A percentile compares a stretch with the other conserved stretches of the same genome.
Evolutionary conservation across 176 grass and related monocot genomes (phyloP).

Genomic region (Neostapfia colusana): DNA sequence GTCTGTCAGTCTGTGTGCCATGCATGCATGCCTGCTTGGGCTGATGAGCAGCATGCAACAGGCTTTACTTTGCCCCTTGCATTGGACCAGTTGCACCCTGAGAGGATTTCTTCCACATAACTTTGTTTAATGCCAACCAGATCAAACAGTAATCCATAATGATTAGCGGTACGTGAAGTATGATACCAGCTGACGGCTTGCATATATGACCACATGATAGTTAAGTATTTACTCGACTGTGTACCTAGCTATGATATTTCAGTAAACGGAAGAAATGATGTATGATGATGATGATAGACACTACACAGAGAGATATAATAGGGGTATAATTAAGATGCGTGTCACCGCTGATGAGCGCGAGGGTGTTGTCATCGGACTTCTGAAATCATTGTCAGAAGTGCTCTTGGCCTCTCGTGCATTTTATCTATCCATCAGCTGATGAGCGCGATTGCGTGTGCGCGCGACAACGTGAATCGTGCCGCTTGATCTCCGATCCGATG

Average conservation of each 20-base stretch:
- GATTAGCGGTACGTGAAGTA: background rate
- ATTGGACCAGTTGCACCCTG: background rate
- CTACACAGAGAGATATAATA: background rate
- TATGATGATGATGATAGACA: background rate
- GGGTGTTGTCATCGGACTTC: background rate
- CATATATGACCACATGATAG: background rate
- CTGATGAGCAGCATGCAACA: background rate
- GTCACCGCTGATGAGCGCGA: background rate
- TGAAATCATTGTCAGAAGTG: background rate
- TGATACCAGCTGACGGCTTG: background rate
- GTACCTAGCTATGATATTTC: background rate
- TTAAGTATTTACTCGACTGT: background rate
- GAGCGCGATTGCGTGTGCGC: background rate
- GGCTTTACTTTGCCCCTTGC: background rate
- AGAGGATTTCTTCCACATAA: background rate
- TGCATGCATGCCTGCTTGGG: background rate
- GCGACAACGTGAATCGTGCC: constrained; percentile 14
- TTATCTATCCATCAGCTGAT: background rate
- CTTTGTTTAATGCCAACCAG: background rate
- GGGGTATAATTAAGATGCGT: background rate
- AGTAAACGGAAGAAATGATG: background rate
- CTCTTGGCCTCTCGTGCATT: background rate
- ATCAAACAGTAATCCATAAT: background rate
- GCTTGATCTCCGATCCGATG: background rate
- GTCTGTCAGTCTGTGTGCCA: background rate